Percentiles rank a stretch among this genome's conserved stretches.
Conservation (phyloP, 2,329 filamentous ascomycete species). For the Knoxdaviesia proteae region DNA sequence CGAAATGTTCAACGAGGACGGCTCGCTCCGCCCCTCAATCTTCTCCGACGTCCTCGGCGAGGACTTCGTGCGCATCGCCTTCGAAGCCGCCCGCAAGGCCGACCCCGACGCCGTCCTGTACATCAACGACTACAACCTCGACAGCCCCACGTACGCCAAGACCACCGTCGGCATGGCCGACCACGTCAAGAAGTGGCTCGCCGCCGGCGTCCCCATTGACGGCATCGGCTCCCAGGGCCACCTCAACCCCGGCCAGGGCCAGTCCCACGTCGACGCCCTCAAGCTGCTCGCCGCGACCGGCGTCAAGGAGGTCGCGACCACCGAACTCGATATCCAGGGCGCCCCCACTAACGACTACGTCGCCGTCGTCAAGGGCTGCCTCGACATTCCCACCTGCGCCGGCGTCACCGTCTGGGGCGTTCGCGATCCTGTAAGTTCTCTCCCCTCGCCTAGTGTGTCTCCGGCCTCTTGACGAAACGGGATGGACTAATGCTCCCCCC, state of each 20-base stretch:
- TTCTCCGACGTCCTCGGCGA: conserved; percentile 51
- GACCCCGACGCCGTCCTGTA: conserved; percentile 51
- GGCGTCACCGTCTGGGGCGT: conserved; percentile 45
- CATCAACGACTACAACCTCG: conserved; percentile 58
- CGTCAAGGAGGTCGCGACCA: conserved; percentile 37
- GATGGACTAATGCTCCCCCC: too few relatives aligned
- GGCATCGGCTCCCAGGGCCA: conserved; percentile 40
- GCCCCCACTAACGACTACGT: conserved; percentile 35
- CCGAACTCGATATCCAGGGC: conserved; percentile 45
- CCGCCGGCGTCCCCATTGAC: conserved; percentile 40
- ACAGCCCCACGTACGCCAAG: conserved; percentile 38
- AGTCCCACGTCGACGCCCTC: conserved; percentile 22
- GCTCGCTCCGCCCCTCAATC: conserved; percentile 34
- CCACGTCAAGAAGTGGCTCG: conserved; percentile 42
- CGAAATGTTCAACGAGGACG: conserved; percentile 43
- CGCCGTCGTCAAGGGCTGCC: conserved; percentile 35
- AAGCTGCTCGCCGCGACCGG: conserved; percentile 27
- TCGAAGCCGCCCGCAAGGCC: conserved; percentile 42
- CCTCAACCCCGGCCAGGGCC: conserved; percentile 17
- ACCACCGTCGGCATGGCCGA: conserved; percentile 26
- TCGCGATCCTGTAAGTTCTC: conserved; percentile 14
- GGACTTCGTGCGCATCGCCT: conserved; percentile 48
- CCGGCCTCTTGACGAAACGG: too few relatives aligned
- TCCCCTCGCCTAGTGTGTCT: too few relatives aligned
- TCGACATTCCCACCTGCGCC: conserved; percentile 36